A percentile compares a stretch with the other conserved stretches of the same genome.
These are phyloP conservation scores for Aspergillus novofumigatus DNA, from an alignment of 2,329 filamentous ascomycete species.

Conservation along the genomic window DNA sequence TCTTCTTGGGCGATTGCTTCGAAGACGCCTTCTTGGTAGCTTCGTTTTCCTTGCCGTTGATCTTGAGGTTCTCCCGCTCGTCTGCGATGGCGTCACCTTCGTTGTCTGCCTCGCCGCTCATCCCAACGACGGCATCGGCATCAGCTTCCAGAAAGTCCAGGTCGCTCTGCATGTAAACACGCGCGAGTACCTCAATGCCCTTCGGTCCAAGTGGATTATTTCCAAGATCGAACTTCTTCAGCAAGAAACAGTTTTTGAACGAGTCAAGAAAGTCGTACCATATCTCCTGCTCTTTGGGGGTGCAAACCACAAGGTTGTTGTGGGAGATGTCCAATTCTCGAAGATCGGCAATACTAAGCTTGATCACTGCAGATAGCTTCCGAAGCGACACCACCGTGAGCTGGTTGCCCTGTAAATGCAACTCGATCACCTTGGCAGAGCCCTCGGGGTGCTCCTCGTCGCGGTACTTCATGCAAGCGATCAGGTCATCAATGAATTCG, in stretches of 20 bases:
- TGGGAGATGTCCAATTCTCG: constrained; percentile 45
- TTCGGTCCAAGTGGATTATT: constrained; percentile 40
- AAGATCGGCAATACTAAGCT: constrained; percentile 41
- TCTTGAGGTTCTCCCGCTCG: constrained; percentile 5
- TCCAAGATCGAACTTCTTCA: constrained; percentile 45
- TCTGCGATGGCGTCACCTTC: constrained; percentile 4
- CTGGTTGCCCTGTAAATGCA: constrained; percentile 44
- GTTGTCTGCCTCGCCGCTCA: not conserved
- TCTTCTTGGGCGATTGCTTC: constrained; percentile 17
- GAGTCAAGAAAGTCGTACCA: constrained; percentile 45
- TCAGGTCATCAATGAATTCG: constrained; percentile 41
- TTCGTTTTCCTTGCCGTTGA: constrained; percentile 18
- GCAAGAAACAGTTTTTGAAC: constrained; percentile 40
- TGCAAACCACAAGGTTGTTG: constrained; percentile 42
- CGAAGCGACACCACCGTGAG: constrained; percentile 41
- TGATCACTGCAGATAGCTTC: constrained; percentile 40
- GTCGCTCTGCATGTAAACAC: constrained; percentile 39
- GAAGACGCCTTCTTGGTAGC: not conserved
- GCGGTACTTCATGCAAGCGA: constrained; percentile 34
- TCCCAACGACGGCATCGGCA: constrained; percentile 15
- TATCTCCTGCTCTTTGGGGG: constrained; percentile 30
- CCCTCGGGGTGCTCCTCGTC: constrained; percentile 26
- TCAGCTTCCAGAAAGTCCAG: constrained; percentile 29
- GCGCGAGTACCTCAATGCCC: constrained; percentile 45
- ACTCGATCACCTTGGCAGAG: constrained; percentile 40